phyloP scores from a whole-genome alignment of 495 filamentous ascomycete species.

The Trichoderma orchidacearum region DNA sequence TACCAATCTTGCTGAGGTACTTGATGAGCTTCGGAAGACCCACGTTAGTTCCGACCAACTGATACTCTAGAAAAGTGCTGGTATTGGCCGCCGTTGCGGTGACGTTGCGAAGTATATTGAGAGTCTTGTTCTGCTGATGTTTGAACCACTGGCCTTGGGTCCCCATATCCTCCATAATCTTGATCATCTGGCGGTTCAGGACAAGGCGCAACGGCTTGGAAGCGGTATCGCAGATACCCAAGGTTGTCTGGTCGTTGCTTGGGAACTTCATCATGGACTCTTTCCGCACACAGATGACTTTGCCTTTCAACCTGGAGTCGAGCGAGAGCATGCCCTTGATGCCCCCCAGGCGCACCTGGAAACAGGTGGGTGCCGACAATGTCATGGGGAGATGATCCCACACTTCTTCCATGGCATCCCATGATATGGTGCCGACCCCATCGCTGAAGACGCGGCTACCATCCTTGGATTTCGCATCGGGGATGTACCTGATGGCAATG shows the following conservation, averaged over 20 bases:
- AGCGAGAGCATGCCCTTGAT: slow-evolving; percentile 64
- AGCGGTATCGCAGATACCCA: slow-evolving; percentile 65
- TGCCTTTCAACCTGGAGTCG: slow-evolving; percentile 41
- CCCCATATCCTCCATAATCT: slow-evolving; percentile 63
- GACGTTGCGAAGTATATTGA: slow-evolving; percentile 42
- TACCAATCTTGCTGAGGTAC: slow-evolving; percentile 30
- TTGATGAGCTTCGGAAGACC: slow-evolving; percentile 45
- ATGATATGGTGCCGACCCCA: slow-evolving; percentile 62
- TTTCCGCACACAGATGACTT: slow-evolving; percentile 39
- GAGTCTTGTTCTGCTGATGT: slow-evolving; percentile 39
- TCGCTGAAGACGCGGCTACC: slow-evolving; percentile 56
- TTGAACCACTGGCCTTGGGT: slow-evolving; percentile 44
- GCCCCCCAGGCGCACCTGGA: slow-evolving; percentile 59
- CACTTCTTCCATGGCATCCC: slow-evolving; percentile 36
- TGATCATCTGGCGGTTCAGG: slow-evolving; percentile 67
- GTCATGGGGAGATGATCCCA: slow-evolving; percentile 28
- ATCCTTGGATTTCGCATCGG: slow-evolving; percentile 20
- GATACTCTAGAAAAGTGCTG: slow-evolving; percentile 43
- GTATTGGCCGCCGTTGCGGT: slow-evolving; percentile 42
- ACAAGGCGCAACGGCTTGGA: slow-evolving; percentile 51
- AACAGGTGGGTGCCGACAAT: slow-evolving; percentile 38
- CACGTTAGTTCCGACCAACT: slow-evolving; percentile 39
- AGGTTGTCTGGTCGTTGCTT: slow-evolving; percentile 31
- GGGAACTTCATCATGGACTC: slow-evolving; percentile 70
- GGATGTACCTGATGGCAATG: slow-evolving; percentile 20